Conservation (phyloP, 2,329 filamentous ascomycete genomes). For the Pyrenochaeta sp. region DNA sequence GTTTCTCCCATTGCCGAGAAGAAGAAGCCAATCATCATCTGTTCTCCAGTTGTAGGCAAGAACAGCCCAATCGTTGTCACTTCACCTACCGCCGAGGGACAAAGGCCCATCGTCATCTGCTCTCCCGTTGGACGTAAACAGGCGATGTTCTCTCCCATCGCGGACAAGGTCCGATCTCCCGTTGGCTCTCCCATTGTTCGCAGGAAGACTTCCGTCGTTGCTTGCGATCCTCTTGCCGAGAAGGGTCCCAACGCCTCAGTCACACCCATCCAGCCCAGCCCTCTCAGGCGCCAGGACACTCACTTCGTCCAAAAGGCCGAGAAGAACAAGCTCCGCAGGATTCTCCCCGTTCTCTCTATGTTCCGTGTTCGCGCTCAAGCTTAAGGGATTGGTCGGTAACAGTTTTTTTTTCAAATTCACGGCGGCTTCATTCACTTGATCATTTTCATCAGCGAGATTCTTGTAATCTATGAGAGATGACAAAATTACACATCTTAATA, state of each 20-base stretch:
- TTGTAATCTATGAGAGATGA: constrained; percentile 6
- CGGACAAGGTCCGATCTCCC: constrained; percentile 29
- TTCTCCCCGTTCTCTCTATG: constrained; percentile 19
- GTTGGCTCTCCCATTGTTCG: constrained; percentile 29
- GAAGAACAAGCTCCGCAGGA: constrained; percentile 23
- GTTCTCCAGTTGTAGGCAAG: constrained; percentile 31
- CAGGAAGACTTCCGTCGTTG: constrained; percentile 27
- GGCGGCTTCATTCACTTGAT: neutral
- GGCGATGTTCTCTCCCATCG: constrained; percentile 24
- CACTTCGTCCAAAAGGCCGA: constrained; percentile 25
- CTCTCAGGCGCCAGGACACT: constrained; percentile 24
- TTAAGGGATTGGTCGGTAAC: neutral
- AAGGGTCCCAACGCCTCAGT: constrained; percentile 15
- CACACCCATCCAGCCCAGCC: constrained; percentile 13
- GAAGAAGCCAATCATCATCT: constrained; percentile 32
- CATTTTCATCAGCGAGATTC: neutral
- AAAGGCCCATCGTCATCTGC: constrained; percentile 31
- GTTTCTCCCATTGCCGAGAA: constrained; percentile 29
- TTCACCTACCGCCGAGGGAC: constrained; percentile 18
- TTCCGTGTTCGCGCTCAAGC: constrained; percentile 15
- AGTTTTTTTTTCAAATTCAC: neutral
- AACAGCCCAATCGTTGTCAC: constrained; percentile 29
- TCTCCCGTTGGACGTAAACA: constrained; percentile 23
- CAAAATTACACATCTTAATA: constrained; percentile 7
- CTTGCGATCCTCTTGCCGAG: constrained; percentile 21